Conservation (phyloP, 225 moss, liverwort and hornwort species). For the Bryum argenteum region DNA sequence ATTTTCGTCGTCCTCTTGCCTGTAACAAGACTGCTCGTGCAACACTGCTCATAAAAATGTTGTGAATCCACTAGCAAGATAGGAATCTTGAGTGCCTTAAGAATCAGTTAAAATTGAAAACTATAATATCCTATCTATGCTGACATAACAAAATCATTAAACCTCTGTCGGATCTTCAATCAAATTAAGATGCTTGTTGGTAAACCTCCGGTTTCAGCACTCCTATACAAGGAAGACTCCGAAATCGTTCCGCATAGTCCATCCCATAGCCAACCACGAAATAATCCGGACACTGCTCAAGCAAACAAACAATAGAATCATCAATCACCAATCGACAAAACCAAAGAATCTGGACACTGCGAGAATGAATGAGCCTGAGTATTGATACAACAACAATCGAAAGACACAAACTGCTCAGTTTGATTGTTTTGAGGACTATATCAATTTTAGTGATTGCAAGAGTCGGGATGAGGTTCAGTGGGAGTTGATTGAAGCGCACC, state of each 20-base stretch:
- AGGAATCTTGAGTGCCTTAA: no score
- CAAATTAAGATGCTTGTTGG: constrained; percentile 13
- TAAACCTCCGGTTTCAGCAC: constrained; percentile 32
- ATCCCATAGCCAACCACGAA: constrained; percentile 57
- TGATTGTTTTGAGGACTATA: no score
- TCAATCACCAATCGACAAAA: not conserved
- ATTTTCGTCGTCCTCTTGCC: no score
- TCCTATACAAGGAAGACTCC: constrained; percentile 29
- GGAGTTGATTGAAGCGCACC: constrained; percentile 42
- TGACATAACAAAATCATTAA: no score
- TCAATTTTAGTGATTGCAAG: not conserved
- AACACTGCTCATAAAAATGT: no score
- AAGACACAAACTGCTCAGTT: no score
- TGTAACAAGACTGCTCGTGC: no score
- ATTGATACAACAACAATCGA: not conserved
- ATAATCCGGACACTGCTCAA: constrained; percentile 40
- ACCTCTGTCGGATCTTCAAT: no score
- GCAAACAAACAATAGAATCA: not conserved
- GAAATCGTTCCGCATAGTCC: constrained; percentile 49
- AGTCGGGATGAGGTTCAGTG: not conserved
- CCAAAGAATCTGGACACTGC: not conserved
- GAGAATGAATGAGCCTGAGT: not conserved
- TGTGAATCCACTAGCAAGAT: no score
- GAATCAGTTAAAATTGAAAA: no score
- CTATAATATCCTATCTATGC: no score